Conservation (phyloP, 2,329 filamentous ascomycete species). For the Phaeosphaeriaceae sp. region DNA sequence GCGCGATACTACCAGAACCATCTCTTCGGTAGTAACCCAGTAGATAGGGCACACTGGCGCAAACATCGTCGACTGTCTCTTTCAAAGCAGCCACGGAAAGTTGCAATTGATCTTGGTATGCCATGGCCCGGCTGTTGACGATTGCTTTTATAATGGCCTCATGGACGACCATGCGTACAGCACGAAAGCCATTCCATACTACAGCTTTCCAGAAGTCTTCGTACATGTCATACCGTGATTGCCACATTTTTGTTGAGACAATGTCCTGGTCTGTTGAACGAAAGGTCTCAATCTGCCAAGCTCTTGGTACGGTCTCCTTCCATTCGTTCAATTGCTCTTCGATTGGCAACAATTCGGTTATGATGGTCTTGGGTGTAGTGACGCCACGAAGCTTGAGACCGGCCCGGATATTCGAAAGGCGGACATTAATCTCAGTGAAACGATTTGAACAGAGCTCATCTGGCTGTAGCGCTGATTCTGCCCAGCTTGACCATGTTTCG, state of each 20-base stretch:
- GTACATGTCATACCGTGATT: background rate
- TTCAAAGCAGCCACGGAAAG: background rate
- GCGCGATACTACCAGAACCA: background rate
- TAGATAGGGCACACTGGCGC: background rate
- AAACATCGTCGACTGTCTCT: background rate
- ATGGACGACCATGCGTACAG: background rate
- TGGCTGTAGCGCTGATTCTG: background rate
- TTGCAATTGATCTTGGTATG: background rate
- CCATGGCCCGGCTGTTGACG: background rate
- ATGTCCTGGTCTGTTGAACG: background rate
- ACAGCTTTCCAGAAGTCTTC: background rate
- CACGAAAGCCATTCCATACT: background rate
- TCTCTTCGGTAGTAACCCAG: background rate
- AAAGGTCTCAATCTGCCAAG: background rate
- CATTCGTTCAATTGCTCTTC: background rate
- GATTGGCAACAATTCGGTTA: background rate
- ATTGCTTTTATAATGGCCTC: background rate
- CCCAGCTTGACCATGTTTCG: background rate
- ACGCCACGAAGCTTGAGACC: background rate
- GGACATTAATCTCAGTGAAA: background rate
- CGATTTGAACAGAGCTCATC: background rate
- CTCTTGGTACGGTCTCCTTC: background rate
- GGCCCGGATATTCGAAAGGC: background rate
- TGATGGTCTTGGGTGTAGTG: background rate
- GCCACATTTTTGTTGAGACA: background rate